phyloP scores from a whole-genome alignment of 2,329 filamentous ascomycete species.

The Cladophialophora carrionii region DNA sequence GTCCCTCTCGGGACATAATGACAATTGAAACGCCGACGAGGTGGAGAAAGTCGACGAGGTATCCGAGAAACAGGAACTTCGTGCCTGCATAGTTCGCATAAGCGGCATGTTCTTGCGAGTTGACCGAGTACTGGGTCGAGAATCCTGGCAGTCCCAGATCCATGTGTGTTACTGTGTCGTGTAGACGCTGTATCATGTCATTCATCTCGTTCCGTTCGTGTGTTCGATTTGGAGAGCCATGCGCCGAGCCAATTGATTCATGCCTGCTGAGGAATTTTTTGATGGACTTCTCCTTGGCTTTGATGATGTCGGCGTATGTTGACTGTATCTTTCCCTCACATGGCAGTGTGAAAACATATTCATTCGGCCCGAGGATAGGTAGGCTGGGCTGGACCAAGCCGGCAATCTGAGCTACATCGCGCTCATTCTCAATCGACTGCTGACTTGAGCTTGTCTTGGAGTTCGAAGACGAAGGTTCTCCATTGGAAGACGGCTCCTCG shows the following conservation, averaged over 20 bases:
- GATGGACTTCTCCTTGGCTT: conserved; percentile 35
- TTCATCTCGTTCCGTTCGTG: conserved; percentile 42
- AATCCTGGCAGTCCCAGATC: conserved; percentile 50
- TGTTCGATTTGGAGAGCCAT: conserved; percentile 33
- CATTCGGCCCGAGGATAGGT: conserved; percentile 35
- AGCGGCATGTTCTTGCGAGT: conserved; percentile 46
- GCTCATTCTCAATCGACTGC: conserved; percentile 37
- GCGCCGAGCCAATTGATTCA: conserved; percentile 32
- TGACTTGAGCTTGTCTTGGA: conserved; percentile 39
- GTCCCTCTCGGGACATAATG: conserved; percentile 45
- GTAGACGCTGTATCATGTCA: conserved; percentile 45
- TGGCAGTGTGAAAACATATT: conserved; percentile 36
- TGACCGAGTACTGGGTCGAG: conserved; percentile 43
- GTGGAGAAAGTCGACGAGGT: conserved; percentile 46
- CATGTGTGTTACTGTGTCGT: conserved; percentile 50
- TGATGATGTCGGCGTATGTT: conserved; percentile 37
- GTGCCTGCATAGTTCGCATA: conserved; percentile 54
- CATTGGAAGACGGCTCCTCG: conserved; percentile 29
- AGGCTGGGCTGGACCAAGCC: conserved; percentile 32
- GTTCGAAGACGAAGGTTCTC: conserved; percentile 27
- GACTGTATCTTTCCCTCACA: conserved; percentile 39
- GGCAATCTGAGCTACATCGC: conserved; percentile 31
- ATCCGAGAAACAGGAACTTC: conserved; percentile 52
- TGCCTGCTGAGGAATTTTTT: conserved; percentile 36
- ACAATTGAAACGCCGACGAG: conserved; percentile 47